These are phyloP conservation scores for Aspergillus ostianus DNA, from an alignment of 495 filamentous ascomycete genomes.

Conservation along the genomic window DNA sequence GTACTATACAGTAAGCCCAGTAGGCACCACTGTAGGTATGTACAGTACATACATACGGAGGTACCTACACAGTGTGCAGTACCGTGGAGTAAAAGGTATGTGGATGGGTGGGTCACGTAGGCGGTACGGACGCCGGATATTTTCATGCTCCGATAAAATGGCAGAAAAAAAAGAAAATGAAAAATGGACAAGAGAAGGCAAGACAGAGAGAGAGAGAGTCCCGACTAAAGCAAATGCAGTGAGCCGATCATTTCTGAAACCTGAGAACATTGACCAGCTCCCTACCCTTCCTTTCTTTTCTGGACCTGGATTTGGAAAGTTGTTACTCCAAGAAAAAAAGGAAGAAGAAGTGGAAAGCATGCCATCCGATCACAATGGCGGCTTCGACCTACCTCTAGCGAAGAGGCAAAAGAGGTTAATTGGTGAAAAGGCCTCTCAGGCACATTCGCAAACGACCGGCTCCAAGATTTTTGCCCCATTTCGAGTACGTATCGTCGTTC, in stretches of 20 bases:
- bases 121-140: background rate
- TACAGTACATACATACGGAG: no score
- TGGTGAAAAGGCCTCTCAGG: slow-evolving; percentile 23
- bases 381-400: slow-evolving; percentile 52
- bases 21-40: no score
- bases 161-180: slow-evolving; percentile 43
- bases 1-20: no score
- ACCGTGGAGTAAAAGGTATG: no score
- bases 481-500: slow-evolving; percentile 56
- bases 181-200: background rate
- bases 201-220: background rate
- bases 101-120: background rate
- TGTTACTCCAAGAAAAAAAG: background rate
- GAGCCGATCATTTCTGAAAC: no score
- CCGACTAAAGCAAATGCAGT: no score
- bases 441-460: slow-evolving; percentile 32
- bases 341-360: slow-evolving; percentile 23
- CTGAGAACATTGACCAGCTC: no score
- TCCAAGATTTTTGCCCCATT: slow-evolving; percentile 90
- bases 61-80: no score
- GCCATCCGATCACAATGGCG: slow-evolving; percentile 43
- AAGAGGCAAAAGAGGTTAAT: slow-evolving; percentile 64
- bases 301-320: no score
- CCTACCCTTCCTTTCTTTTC: no score
- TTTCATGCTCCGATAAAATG: slow-evolving; percentile 45